Conservation (phyloP, 257 asterid genomes). For the Euphrasia confusa region DNA sequence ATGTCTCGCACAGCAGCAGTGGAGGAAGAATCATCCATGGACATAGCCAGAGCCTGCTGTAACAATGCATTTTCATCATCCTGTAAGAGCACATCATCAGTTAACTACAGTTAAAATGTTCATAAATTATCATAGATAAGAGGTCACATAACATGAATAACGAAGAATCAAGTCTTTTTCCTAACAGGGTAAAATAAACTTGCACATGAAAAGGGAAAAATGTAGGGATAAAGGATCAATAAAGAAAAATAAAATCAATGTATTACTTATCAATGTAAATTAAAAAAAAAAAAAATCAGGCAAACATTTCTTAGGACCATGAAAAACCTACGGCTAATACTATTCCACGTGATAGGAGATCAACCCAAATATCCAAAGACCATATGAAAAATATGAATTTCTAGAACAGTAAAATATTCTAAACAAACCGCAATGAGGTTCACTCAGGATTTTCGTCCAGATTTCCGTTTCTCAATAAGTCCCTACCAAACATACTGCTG, state of each 20-base stretch:
- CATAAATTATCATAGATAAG: conserved; percentile 2
- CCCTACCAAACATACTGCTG: neutral
- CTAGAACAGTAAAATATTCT: neutral
- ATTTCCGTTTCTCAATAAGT: conserved; percentile 2
- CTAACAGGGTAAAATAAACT: conserved; percentile 9
- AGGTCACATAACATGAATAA: conserved; percentile 15
- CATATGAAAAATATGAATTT: neutral
- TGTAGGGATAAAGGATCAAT: neutral
- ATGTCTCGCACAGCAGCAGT: conserved; percentile 65
- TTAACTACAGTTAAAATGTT: conserved; percentile 15
- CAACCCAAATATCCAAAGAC: neutral
- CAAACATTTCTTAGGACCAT: conserved; percentile 5
- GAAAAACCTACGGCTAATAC: conserved; percentile 9
- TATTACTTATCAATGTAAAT: neutral
- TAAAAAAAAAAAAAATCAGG: no score
- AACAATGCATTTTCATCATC: conserved; percentile 96
- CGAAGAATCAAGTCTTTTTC: conserved; percentile 7
- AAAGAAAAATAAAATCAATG: neutral
- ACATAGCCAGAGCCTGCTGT: conserved; percentile 98
- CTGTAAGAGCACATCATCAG: conserved; percentile 38
- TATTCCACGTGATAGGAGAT: neutral
- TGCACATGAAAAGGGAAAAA: conserved; percentile 10
- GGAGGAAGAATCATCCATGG: conserved; percentile 85
- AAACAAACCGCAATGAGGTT: neutral
- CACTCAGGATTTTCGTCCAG: neutral